phyloP scores from a whole-genome alignment of 2,329 filamentous ascomycete species.

The Cryphonectria nitschkei region DNA sequence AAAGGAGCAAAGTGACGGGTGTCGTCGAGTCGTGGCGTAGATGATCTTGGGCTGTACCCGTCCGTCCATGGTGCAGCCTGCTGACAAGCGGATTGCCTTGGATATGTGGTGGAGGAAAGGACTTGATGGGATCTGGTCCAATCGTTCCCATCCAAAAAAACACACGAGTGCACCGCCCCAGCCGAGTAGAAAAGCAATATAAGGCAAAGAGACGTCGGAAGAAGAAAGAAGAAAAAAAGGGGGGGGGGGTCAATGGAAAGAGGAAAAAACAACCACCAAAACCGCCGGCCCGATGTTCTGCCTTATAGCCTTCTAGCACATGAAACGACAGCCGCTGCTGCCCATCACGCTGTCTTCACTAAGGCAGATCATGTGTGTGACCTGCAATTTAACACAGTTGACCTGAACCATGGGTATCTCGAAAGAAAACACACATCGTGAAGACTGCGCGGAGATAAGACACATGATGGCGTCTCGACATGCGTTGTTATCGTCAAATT shows the following conservation, averaged over 20 bases:
- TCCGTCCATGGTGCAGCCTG: not conserved
- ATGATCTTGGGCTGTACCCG: not conserved
- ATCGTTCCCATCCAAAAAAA: not conserved
- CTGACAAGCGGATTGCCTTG: not conserved
- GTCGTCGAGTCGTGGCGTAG: not conserved
- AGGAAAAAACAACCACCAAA: not conserved
- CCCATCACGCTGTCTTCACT: constrained; percentile 5
- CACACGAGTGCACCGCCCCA: not conserved
- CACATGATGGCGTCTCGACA: not conserved
- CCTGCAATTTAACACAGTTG: not conserved
- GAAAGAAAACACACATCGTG: constrained; percentile 7
- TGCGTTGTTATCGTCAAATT: constrained; percentile 5
- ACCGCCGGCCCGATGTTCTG: not conserved
- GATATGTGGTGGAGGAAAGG: not conserved
- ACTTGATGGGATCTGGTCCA: not conserved
- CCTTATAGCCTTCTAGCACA: not conserved
- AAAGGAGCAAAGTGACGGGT: not conserved
- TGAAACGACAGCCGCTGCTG: not conserved
- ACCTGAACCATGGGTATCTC: constrained; percentile 10
- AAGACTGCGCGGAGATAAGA: constrained; percentile 2
- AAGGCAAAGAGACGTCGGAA: not conserved
- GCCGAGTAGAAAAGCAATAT: not conserved
- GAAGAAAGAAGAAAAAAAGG: not conserved
- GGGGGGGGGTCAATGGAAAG: too few relatives aligned
- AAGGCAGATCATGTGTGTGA: not conserved